Base-by-base conservation (phyloP, 768 basidiomycete species). In the Myochromella boudieri region DNA sequence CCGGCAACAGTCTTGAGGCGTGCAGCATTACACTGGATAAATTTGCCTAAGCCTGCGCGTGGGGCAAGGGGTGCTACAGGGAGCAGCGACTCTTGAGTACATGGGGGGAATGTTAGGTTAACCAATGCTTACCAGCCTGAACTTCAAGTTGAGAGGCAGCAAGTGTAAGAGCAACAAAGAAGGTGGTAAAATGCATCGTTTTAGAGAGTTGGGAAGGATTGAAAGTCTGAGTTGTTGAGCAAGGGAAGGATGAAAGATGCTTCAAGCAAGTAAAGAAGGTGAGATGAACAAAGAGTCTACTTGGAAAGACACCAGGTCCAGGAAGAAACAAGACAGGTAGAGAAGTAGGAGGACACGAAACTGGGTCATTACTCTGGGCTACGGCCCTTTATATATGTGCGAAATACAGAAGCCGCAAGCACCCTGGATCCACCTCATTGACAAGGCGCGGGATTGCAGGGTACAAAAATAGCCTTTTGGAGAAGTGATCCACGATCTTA, bases 1-100 rank as follows among this genome's bases (percentile, higher is more conserved):
- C 49, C 49, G 15, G 46, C 44, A 25, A 64, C 59, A 21, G 57
- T 62, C 26, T 60, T 55, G 21, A 58, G 41, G 20, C 61, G 61
- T 31, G 60, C 58, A 15, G 57, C 46, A 37, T 60, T 62, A 48
- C 65, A 64, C 11, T 40, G 29, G 22, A 48, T 14, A 22, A 48
- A 48, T 21, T 25, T 48, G 11, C 38, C 38, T n/a, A 33, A 22
- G n/a, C 31, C 25, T 9, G 46, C 46, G 11, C 40, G 38, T 12
- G 3, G n/a, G 3, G 22, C 17, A 9, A 48, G 22, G 18, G 46
- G 46, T 12, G 21, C 39, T 41, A 22, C 11, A 34, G 10, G 31
- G n/a, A 36, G 11, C 11, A 21, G 6, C 3, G 27, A 17, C 3
- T 14, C 6, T 10, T 42, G 21, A 42, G 27, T 31, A 10, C 2